Evolutionary conservation across 805 yeast species (phyloP).

Genomic region (Starmerella geochares): DNA sequence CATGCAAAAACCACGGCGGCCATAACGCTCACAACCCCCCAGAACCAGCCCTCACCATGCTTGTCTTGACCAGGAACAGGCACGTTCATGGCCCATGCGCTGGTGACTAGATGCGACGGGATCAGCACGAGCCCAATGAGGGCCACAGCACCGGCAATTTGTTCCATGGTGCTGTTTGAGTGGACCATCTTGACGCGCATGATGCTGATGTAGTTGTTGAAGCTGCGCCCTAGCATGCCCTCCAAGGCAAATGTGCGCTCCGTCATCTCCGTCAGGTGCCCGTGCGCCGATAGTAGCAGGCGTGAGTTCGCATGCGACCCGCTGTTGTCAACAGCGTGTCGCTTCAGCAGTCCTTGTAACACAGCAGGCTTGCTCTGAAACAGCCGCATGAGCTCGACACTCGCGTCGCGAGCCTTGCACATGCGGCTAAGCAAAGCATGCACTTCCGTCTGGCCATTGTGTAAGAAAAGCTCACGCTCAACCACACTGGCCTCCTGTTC

Average conservation of each 20-base stretch:
- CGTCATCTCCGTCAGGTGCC: constrained; percentile 3
- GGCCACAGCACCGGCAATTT: constrained; percentile 6
- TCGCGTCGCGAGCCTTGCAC: constrained; percentile 6
- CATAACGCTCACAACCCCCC: constrained; percentile 8
- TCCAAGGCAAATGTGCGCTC: constrained; percentile 4
- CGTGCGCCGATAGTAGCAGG: constrained; percentile 1
- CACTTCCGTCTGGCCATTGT: constrained; percentile 6
- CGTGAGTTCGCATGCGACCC: not conserved
- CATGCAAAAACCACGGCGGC: not conserved
- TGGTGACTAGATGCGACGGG: constrained; percentile 10
- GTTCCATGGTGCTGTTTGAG: constrained; percentile 12
- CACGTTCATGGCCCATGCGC: constrained; percentile 14
- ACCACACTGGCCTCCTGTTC: constrained; percentile 3
- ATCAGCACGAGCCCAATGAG: constrained; percentile 5
- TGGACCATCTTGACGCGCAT: constrained; percentile 14
- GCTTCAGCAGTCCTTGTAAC: not conserved
- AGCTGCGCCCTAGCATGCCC: constrained; percentile 8
- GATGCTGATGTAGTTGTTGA: constrained; percentile 8
- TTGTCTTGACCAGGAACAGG: constrained; percentile 8
- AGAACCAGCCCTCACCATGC: constrained; percentile 8
- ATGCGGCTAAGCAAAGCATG: not conserved
- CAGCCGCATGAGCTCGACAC: constrained; percentile 2
- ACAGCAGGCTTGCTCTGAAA: constrained; percentile 8
- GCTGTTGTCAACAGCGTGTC: not conserved
- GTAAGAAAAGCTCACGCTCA: constrained; percentile 8